A percentile compares a stretch with the other conserved stretches of the same genome.
Evolutionary conservation across 345 rosid genomes (phyloP).

Genomic region (Theobroma cacao): DNA sequence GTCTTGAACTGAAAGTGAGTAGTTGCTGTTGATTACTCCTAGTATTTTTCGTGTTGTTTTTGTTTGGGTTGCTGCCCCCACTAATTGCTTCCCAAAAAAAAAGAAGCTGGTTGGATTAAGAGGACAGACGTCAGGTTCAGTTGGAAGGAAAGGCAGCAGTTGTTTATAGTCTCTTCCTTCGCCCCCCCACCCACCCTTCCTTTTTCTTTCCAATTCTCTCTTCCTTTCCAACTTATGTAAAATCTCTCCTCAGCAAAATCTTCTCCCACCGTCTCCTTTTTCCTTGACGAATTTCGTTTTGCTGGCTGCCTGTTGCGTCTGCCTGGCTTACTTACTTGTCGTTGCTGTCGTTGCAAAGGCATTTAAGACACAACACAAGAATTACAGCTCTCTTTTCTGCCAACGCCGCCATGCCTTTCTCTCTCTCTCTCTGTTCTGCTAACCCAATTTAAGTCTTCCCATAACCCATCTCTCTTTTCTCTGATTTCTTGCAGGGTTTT

Average conservation of each 20-base stretch:
- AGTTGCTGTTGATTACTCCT: neutral
- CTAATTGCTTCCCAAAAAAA: neutral
- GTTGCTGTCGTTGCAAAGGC: conserved; percentile 12
- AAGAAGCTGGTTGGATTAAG: neutral
- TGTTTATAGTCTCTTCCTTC: neutral
- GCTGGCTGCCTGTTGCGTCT: neutral
- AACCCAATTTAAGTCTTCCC: conserved; percentile 35
- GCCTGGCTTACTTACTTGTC: neutral
- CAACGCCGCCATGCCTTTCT: conserved; percentile 71
- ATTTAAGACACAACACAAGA: conserved; percentile 25
- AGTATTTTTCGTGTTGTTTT: neutral
- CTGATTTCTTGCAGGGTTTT: conserved; percentile 24
- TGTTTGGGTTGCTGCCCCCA: neutral
- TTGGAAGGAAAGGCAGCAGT: neutral
- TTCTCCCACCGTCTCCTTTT: too few relatives aligned
- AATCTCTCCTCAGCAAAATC: neutral
- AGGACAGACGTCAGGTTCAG: neutral
- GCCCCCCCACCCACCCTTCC: too few relatives aligned
- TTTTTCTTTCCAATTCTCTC: neutral
- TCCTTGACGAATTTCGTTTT: neutral
- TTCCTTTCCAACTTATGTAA: neutral
- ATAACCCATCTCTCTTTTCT: conserved; percentile 33
- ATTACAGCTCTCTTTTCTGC: conserved; percentile 48
- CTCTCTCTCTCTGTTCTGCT: conserved; percentile 38
- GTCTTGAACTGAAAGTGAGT: neutral